Base-by-base conservation (phyloP, 2,329 filamentous ascomycete genomes). In the Cladosporium velox region DNA sequence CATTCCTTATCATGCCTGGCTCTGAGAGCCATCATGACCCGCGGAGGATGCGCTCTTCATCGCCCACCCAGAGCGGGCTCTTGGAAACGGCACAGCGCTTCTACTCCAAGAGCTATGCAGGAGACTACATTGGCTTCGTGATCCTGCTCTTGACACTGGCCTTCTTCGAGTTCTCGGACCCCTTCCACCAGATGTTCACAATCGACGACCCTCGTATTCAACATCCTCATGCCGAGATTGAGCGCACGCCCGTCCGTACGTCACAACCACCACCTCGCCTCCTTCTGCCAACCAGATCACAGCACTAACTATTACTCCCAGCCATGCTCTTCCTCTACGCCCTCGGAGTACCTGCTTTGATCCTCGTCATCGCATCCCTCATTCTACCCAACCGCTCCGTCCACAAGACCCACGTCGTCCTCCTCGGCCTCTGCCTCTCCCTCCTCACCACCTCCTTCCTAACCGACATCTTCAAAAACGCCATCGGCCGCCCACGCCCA, bases 151-250 rank as follows among this genome's bases (percentile, higher is more conserved):
- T 83, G 5, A 86, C 84, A 61, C 95, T 91, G 78, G 78, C 90
- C 21, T 72, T 88, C 38, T 54, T 70, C 10, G 74, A 91, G 85
- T 83, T 92, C 52, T 81, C 91, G 72, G 88, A 90, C 67, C 95
- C 95, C 0, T 98, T 98, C 77, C 93, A 98, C 77, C 92, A 92
- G 79, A 91, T 97, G 87, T 98, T 99, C 81, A 91, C 88, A 70
- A 86, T 98, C 68, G 91, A 93, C 76, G 92, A 98, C 76, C 85
- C 91, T 28, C 83, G 88, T 59, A 92, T 98, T 67, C 89, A 92
- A 70, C 97, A 90, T 74, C 95, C 95, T 0, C 91, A 96, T 79
- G 92, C 95, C 26, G 84, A 90, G 65, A 80, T 90, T 60, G 93
- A 99, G 78, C 87, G 93, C 68, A 95, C 99, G 0, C 84, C 92